A percentile compares a stretch with the other conserved stretches of the same genome.
phyloP scores from a whole-genome alignment of 176 grass and related monocot genomes.

The Oryza australiensis region DNA sequence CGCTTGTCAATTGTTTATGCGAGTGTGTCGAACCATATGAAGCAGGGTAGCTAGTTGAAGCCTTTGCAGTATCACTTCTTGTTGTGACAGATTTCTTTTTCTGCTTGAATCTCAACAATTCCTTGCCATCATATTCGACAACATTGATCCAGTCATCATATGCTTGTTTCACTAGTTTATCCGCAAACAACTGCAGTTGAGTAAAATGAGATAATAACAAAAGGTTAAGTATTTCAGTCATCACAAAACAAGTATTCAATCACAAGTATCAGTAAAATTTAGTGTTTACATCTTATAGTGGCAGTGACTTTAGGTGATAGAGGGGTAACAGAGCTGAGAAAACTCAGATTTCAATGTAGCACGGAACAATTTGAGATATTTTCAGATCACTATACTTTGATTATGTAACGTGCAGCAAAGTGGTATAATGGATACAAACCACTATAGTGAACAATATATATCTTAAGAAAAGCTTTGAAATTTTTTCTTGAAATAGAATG shows the following conservation, averaged over 20 bases:
- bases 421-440: background rate
- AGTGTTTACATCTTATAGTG: background rate
- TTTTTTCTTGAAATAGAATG: slow-evolving; percentile 1
- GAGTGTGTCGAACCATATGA: slow-evolving; percentile 32
- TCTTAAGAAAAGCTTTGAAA: background rate
- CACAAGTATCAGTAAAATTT: background rate
- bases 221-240: slow-evolving; percentile 15
- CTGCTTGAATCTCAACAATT: slow-evolving; percentile 73
- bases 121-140: slow-evolving; percentile 82
- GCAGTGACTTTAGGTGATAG: background rate
- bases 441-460: background rate
- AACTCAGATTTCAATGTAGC: background rate
- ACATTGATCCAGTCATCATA: slow-evolving; percentile 83
- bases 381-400: background rate
- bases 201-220: slow-evolving; percentile 8
- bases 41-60: slow-evolving; percentile 38
- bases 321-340: background rate
- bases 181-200: slow-evolving; percentile 55
- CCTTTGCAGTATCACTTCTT: slow-evolving; percentile 45
- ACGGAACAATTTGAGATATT: background rate
- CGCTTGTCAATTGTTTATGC: slow-evolving; percentile 46
- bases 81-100: slow-evolving; percentile 66
- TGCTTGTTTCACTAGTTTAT: slow-evolving; percentile 74
- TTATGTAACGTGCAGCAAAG: background rate
- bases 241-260: background rate